Base-by-base conservation (phyloP, 768 basidiomycete species). In the Boletus edulis region DNA sequence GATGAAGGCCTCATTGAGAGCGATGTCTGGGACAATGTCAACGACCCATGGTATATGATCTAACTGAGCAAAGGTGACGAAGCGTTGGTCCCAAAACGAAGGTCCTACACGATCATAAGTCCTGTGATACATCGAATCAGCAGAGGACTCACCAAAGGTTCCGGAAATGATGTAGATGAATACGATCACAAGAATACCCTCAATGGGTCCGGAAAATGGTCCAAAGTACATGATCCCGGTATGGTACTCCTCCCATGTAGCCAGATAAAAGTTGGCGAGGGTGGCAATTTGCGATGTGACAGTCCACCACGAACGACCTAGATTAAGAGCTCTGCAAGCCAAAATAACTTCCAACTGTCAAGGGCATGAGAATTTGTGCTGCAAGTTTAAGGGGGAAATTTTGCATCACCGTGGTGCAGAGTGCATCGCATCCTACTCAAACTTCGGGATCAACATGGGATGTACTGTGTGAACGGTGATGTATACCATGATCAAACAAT, bases 251-350 rank as follows among this genome's bases (percentile, higher is more conserved):
- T 87, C 86, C 86, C 86, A 88, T 18, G 87, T 89, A 2, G 84
- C 83, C 39, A 88, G 73, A 68, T 89, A 89, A 68, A 89, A 89
- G 68, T 81, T 88, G 37, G 81, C 82, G 18, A 87, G 73, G 0
- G 84, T 81, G 10, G 82, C 84, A 8, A 81, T 78, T 67, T 95
- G 91, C 1, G 89, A 89, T 0, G 89, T 83, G 2, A 98, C 87
- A 0, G 94, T 98, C 96, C 94, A 98, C 94, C 97, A 98, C 0
- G 92, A 94, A 18, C 94, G 79, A 13, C 91, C 93, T 20, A 98
- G 78, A 62, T 96, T 95, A 42, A 99, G 82, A 0, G 38, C 38
- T n/a, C 4, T n/a, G 38, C 38, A 39, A n/a, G n/a, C 38, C 17
- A n/a, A 37, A 10, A 39, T 39, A n/a, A 39, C 38, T 39, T 39